phyloP scores from a whole-genome alignment of 129 eudicot species.

The Flaveria sonorensis region DNA sequence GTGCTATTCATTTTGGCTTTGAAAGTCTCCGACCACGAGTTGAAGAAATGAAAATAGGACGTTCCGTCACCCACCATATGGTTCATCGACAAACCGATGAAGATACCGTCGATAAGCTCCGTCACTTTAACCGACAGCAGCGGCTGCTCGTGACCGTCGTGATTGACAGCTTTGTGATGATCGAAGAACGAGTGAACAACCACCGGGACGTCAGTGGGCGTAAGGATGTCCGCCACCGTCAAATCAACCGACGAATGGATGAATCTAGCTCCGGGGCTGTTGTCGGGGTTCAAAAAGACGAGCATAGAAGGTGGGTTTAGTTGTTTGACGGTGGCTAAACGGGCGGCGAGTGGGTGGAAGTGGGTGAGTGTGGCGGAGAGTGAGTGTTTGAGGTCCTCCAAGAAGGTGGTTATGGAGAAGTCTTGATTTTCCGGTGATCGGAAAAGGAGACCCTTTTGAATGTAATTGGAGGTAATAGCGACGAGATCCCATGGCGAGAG shows the following conservation, averaged over 20 bases:
- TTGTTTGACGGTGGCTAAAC: constrained; percentile 40
- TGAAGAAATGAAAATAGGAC: constrained; percentile 58
- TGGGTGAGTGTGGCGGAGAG: constrained; percentile 49
- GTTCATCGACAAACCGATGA: constrained; percentile 33
- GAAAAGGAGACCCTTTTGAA: constrained; percentile 55
- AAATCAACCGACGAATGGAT: constrained; percentile 16
- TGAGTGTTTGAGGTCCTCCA: constrained; percentile 44
- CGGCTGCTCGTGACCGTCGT: constrained; percentile 14
- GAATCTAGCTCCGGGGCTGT: constrained; percentile 27
- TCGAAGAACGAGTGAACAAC: constrained; percentile 21
- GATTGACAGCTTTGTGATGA: constrained; percentile 23
- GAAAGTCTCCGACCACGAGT: constrained; percentile 38
- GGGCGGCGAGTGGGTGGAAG: constrained; percentile 58
- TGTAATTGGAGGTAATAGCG: constrained; percentile 22
- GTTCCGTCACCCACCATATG: constrained; percentile 49
- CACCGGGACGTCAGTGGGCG: constrained; percentile 9
- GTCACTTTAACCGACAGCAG: constrained; percentile 23
- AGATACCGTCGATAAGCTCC: constrained; percentile 20
- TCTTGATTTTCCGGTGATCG: constrained; percentile 21
- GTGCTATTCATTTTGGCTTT: background rate
- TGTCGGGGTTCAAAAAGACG: constrained; percentile 18
- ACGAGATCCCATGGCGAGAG: constrained; percentile 25
- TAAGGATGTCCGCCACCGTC: constrained; percentile 15
- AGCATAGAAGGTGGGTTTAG: constrained; percentile 32
- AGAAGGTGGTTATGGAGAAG: constrained; percentile 20